Evolutionary conservation across 129 eudicot species (phyloP).

Genomic region (Centella asiatica): DNA sequence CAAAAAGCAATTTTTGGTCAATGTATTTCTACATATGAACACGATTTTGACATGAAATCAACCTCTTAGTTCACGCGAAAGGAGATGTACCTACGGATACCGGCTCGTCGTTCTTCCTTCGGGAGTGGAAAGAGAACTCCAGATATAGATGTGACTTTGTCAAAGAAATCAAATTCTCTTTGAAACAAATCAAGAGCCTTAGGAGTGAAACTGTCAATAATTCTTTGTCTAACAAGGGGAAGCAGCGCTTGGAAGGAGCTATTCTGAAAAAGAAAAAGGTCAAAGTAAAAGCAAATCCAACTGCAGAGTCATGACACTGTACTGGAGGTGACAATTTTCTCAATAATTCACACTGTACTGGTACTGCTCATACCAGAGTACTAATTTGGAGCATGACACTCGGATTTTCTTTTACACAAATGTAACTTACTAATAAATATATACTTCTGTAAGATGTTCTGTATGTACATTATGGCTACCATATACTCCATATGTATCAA

Average conservation of each 20-base stretch:
- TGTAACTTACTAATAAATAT: too few species aligned
- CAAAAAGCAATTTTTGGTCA: neutral
- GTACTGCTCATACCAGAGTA: too few species aligned
- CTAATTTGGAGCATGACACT: too few species aligned
- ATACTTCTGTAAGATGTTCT: too few species aligned
- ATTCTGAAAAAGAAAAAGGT: slow-evolving; percentile 39
- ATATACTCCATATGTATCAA: too few species aligned
- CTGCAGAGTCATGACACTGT: neutral
- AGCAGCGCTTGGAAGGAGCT: slow-evolving; percentile 54
- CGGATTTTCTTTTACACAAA: too few species aligned
- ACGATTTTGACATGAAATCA: neutral
- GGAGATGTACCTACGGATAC: slow-evolving; percentile 62
- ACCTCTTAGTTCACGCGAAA: slow-evolving; percentile 5
- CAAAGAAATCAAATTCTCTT: slow-evolving; percentile 97
- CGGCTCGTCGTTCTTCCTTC: slow-evolving; percentile 93
- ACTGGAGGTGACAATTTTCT: too few species aligned
- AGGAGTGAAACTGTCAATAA: slow-evolving; percentile 66
- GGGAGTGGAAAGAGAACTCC: slow-evolving; percentile 90
- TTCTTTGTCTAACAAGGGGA: slow-evolving; percentile 70
- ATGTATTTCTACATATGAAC: neutral
- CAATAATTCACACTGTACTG: too few species aligned
- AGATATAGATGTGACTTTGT: slow-evolving; percentile 92
- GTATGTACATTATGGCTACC: too few species aligned
- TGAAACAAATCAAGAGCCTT: slow-evolving; percentile 74
- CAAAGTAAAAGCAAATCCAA: neutral